Percentiles rank a stretch among this genome's conserved stretches.
Conservation (phyloP, 2,329 filamentous ascomycete species). For the Verticillium alfalfae region DNA sequence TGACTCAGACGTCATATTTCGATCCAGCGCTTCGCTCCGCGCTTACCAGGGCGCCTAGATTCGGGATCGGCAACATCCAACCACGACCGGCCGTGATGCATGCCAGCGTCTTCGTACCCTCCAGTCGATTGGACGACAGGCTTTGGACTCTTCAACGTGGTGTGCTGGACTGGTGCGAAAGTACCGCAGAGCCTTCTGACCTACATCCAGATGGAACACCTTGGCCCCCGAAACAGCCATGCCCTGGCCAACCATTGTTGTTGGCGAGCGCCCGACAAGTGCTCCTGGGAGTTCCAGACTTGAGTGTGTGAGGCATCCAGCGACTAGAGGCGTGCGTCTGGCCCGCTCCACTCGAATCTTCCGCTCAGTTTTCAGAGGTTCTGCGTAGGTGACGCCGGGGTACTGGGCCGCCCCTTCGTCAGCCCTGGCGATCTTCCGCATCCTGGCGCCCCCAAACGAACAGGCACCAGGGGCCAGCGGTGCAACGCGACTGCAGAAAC, state of each 20-base stretch:
- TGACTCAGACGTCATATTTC: neutral
- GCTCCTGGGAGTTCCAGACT: neutral
- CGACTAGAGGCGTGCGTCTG: neutral
- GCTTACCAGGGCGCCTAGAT: neutral
- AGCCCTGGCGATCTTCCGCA: neutral
- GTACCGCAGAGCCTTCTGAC: slow-evolving; percentile 6
- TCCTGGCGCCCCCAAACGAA: neutral
- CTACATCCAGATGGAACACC: slow-evolving; percentile 5
- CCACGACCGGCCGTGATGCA: neutral
- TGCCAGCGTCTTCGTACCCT: neutral
- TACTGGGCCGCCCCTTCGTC: neutral
- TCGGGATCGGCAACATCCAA: neutral
- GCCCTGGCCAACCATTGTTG: slow-evolving; percentile 6
- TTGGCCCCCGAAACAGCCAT: slow-evolving; percentile 9
- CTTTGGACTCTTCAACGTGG: neutral
- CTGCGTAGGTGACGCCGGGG: neutral
- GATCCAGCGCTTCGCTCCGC: neutral
- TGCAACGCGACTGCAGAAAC: slow-evolving; percentile 10
- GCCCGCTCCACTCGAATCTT: neutral
- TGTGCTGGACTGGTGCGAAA: slow-evolving; percentile 4
- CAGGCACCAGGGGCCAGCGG: neutral
- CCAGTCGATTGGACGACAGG: slow-evolving; percentile 2
- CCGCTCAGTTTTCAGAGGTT: neutral
- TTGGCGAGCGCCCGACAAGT: slow-evolving; percentile 6
- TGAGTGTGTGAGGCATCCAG: neutral